A percentile compares a stretch with the other conserved stretches of the same genome.
These are phyloP conservation scores for Nigrograna mackinnonii DNA, from an alignment of 2,329 filamentous ascomycete genomes.

Conservation along the genomic window DNA sequence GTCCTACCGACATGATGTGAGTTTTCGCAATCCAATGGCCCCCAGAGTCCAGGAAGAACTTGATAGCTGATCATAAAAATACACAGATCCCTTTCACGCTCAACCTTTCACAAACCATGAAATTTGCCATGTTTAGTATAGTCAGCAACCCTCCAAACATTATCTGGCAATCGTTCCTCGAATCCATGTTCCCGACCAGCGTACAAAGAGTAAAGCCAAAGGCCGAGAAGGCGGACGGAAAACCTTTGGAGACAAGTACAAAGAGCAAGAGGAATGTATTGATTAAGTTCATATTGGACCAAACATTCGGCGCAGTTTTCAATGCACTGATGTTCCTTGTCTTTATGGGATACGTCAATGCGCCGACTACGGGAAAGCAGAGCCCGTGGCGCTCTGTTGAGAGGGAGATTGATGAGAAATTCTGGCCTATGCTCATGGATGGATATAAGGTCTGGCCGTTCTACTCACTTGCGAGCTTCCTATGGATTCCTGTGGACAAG, in stretches of 20 bases:
- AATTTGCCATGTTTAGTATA: conserved; percentile 75
- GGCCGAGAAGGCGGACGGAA: conserved; percentile 31
- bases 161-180: conserved; percentile 81
- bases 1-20: conserved; percentile 64
- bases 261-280: conserved; percentile 64
- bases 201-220: conserved; percentile 34
- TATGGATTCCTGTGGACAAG: conserved; percentile 70
- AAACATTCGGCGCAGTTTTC: conserved; percentile 65
- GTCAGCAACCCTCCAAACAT: conserved; percentile 82
- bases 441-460: conserved; percentile 75
- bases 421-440: conserved; percentile 58
- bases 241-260: conserved; percentile 22
- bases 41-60: conserved; percentile 9
- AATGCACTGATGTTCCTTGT: conserved; percentile 69
- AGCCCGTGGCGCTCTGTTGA: conserved; percentile 37
- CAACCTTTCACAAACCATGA: conserved; percentile 69
- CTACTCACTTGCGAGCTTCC: conserved; percentile 72
- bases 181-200: conserved; percentile 70
- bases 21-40: conserved; percentile 13
- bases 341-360: conserved; percentile 57
- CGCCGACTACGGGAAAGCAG: conserved; percentile 19
- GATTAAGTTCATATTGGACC: conserved; percentile 70
- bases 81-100: conserved; percentile 62
- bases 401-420: conserved; percentile 52
- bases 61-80: no score